Conservation (phyloP, 192 early-diverging fungal species). For the Neocallimastix lanati region DNA sequence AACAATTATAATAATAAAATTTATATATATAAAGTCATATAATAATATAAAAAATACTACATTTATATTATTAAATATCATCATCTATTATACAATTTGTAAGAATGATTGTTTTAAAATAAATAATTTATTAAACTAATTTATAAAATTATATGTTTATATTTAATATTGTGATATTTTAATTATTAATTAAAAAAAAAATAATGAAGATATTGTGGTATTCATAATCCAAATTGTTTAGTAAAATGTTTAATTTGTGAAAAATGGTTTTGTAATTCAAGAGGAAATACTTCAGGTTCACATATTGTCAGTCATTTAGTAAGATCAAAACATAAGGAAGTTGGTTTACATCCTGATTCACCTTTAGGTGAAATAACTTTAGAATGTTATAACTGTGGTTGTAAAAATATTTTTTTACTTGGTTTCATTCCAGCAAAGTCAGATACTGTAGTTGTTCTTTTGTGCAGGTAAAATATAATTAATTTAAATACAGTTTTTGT, state of each 20-base stretch:
- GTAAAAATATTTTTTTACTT: conserved; percentile 81
- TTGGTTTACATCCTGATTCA: conserved; percentile 76
- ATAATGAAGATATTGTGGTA: conserved; percentile 64
- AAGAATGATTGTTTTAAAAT: no score
- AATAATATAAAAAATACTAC: no score
- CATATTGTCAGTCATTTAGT: conserved; percentile 94
- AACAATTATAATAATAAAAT: no score
- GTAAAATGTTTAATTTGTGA: conserved; percentile 83
- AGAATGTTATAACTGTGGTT: conserved; percentile 96
- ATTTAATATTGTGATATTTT: no score
- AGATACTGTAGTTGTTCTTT: conserved; percentile 89
- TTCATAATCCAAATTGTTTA: conserved; percentile 69
- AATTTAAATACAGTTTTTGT: no score
- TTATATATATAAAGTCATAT: no score
- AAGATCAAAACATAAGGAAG: conserved; percentile 83
- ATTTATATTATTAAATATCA: no score
- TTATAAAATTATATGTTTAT: no score
- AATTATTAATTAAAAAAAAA: no score
- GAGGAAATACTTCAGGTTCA: conserved; percentile 72
- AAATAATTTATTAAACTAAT: no score
- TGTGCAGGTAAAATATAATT: conserved; percentile 53
- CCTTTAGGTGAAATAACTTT: conserved; percentile 83
- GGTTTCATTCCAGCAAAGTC: conserved; percentile 98
- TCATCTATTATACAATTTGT: no score
- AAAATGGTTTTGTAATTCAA: conserved; percentile 93